Percentiles rank a stretch among this genome's conserved stretches.
These are phyloP conservation scores for Kalmanozyma brasiliensis DNA, from an alignment of 1,284 basidiomycete genomes.

Conservation along the genomic window DNA sequence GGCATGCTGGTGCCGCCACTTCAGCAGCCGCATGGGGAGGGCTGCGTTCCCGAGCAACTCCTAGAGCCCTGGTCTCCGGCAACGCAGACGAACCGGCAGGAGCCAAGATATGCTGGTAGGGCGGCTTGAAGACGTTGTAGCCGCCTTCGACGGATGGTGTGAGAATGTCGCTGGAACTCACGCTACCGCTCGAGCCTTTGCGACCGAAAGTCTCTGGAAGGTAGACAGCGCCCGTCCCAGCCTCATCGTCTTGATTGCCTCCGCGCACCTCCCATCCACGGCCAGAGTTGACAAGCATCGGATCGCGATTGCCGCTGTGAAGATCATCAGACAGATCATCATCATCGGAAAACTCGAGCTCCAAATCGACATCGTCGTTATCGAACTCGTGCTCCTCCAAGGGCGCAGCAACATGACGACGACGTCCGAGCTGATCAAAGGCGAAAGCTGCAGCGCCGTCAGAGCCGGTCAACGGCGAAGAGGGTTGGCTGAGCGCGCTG, in stretches of 20 bases:
- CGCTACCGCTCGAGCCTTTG: constrained; percentile 35
- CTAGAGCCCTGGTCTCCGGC: constrained; percentile 10
- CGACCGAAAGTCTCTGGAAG: constrained; percentile 29
- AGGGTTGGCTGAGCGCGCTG: constrained; percentile 37
- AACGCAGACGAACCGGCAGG: constrained; percentile 5
- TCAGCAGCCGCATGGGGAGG: too few relatives aligned
- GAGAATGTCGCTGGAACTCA: constrained; percentile 43
- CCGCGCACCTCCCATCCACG: constrained; percentile 48
- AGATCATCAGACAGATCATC: constrained; percentile 53
- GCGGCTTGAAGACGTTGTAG: constrained; percentile 62
- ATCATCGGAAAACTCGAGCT: constrained; percentile 56
- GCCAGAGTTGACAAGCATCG: constrained; percentile 51
- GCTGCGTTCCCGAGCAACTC: too few relatives aligned
- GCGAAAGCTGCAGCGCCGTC: constrained; percentile 15
- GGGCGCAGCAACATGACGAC: constrained; percentile 20
- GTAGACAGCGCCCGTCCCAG: constrained; percentile 8
- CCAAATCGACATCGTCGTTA: constrained; percentile 49
- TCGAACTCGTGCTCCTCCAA: constrained; percentile 47
- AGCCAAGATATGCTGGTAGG: constrained; percentile 47
- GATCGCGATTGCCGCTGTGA: constrained; percentile 5
- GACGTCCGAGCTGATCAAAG: constrained; percentile 36
- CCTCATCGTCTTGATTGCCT: constrained; percentile 5
- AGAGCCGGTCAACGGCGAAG: constrained; percentile 30
- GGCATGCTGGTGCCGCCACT: constrained; percentile 10
- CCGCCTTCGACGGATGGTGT: constrained; percentile 62